Conservation (phyloP, 2,329 filamentous ascomycete genomes). For the Phoma sp. region DNA sequence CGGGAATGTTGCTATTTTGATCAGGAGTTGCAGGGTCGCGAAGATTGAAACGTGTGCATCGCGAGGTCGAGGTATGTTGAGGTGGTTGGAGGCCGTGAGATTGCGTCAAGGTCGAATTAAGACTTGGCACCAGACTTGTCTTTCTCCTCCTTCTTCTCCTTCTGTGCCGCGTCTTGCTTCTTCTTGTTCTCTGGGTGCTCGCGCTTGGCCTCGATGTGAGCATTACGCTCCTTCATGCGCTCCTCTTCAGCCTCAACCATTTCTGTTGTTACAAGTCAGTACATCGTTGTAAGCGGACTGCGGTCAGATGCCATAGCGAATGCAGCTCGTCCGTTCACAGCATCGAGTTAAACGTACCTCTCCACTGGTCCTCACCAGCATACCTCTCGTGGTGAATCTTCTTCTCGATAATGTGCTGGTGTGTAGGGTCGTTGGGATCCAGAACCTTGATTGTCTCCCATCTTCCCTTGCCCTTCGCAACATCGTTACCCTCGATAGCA, state of each 20-base stretch:
- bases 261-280: constrained; percentile 57
- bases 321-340: not conserved
- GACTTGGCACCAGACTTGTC: constrained; percentile 20
- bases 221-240: constrained; percentile 59
- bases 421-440: constrained; percentile 81
- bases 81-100: not conserved
- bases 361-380: constrained; percentile 92
- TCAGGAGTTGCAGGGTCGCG: not conserved
- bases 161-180: constrained; percentile 25
- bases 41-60: not conserved
- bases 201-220: constrained; percentile 21
- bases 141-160: constrained; percentile 32
- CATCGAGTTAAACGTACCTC: constrained; percentile 61
- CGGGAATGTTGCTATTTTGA: constrained; percentile 15
- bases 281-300: constrained; percentile 3
- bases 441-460: constrained; percentile 86
- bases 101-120: not conserved
- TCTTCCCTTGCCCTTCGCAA: constrained; percentile 73
- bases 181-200: constrained; percentile 21
- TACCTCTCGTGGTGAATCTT: constrained; percentile 86
- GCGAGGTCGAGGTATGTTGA: not conserved
- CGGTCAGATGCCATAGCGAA: constrained; percentile 19
- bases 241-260: constrained; percentile 84
- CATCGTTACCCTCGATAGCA: constrained; percentile 81
- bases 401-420: constrained; percentile 86